Base-by-base conservation (phyloP, 148 eudicot species). In the Rhododendron williamsianum region DNA sequence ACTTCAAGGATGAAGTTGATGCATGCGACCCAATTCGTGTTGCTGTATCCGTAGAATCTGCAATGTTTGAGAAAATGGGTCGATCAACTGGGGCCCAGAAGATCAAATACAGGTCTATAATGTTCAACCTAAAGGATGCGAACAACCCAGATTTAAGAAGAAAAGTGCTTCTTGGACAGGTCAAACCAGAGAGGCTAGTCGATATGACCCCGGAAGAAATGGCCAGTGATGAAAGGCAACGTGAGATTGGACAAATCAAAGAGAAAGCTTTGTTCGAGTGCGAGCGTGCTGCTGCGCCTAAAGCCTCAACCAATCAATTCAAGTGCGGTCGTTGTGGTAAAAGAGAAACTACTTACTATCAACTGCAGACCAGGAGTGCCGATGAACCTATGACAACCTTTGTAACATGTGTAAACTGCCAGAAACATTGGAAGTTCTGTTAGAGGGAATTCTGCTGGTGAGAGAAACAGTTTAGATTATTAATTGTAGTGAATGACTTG, bases 361-460 rank as follows among this genome's bases (percentile, higher is more conserved):
- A 92, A 87, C 6, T 93, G 91, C 95, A 93, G 85, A 93, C 95
- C 43, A 87, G 95, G 60, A 93, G 94, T 91, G 95, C 95, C 38
- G 94, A 93, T 90, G 95, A 93, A 84, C 95, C 95, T 5, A 93
- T 93, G 95, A 93, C 95, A 0, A 93, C 95, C 1, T 93, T 89
- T 83, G 95, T 93, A 54, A 93, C 95, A 4, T 93, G 95, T 86
- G 93, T 91, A 48, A 93, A 93, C 90, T 93, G 95, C 89, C 90
- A 93, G 82, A 93, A 93, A 89, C 95, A 91, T 81, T 93, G 94
- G 94, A 93, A 93, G 83, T 93, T 93, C 85, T 93, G 95, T 74
- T 87, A 87, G 85, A 83, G 27, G 78, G 48, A 65, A 45, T 71
- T 76, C 79, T 15, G 25, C 25, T 76, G 58, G 45, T 27, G 51